Evolutionary conservation across 257 asterid genomes (phyloP).

Genomic region (Solanum lycopersicoides): DNA sequence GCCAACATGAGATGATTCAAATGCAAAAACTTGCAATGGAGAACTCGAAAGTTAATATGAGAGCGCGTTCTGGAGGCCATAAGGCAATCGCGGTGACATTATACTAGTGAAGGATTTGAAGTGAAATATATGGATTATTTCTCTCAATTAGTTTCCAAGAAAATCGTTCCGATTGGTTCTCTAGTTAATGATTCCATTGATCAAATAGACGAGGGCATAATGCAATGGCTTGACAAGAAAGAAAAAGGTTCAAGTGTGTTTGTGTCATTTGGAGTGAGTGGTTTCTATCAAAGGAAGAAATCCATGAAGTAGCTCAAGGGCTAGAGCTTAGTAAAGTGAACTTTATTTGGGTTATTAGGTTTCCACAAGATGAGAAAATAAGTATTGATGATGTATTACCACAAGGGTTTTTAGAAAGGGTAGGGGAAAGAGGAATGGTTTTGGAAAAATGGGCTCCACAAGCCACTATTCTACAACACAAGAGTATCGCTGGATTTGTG

Average conservation of each 20-base stretch:
- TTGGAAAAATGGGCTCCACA: conserved; percentile 1
- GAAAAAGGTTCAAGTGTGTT: conserved; percentile 15
- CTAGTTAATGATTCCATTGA: conserved; percentile 22
- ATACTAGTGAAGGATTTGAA: conserved; percentile 35
- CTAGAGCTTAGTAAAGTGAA: conserved; percentile 27
- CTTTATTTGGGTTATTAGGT: conserved; percentile 45
- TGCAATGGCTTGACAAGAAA: conserved; percentile 28
- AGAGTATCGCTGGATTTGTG: not conserved
- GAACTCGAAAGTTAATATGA: not conserved
- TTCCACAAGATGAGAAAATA: conserved; percentile 14
- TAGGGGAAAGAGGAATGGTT: not conserved
- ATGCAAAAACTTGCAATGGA: not conserved
- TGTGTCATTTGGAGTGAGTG: conserved; percentile 41
- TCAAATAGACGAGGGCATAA: not conserved
- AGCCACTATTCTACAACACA: not conserved
- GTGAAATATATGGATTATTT: conserved; percentile 17
- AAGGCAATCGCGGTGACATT: not conserved
- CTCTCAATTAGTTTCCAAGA: conserved; percentile 6
- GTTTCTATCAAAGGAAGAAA: conserved; percentile 27
- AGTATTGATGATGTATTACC: conserved; percentile 10
- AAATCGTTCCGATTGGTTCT: conserved; percentile 22
- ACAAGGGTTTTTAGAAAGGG: not conserved
- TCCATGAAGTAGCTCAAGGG: conserved; percentile 24
- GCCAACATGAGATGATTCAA: not conserved
- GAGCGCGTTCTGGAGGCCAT: not conserved